Conservation (phyloP, 257 asterid species). For the Nicotiana noctiflora region DNA sequence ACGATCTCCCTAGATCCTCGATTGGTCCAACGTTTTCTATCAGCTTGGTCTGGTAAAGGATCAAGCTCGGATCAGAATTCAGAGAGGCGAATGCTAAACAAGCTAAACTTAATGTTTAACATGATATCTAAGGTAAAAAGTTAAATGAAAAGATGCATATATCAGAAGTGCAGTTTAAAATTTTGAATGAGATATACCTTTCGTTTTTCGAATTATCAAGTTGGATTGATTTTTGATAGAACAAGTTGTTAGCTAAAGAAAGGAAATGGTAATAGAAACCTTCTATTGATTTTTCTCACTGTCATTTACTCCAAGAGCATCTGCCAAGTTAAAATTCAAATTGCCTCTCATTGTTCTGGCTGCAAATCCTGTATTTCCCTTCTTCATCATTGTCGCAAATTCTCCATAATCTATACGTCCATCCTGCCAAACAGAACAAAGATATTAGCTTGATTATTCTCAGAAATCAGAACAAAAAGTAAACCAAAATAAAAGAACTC, state of each 20-base stretch:
- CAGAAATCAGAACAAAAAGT: not conserved
- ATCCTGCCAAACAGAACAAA: conserved; percentile 36
- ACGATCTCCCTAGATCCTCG: not conserved
- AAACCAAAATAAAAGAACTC: not conserved
- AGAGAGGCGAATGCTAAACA: not conserved
- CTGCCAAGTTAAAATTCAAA: conserved; percentile 63
- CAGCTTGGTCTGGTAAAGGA: not conserved
- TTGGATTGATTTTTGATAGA: not conserved
- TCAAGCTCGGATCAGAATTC: not conserved
- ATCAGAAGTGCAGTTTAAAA: not conserved
- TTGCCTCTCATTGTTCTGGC: conserved; percentile 81
- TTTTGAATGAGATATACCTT: not conserved
- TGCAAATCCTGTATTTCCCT: conserved; percentile 51
- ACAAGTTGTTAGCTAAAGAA: not conserved
- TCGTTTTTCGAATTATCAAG: not conserved
- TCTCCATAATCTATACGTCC: conserved; percentile 95
- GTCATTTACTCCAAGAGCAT: conserved; percentile 45
- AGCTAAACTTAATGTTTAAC: not conserved
- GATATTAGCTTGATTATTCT: not conserved
- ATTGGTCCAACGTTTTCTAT: not conserved
- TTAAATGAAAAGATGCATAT: not conserved
- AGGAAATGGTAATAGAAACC: conserved; percentile 2
- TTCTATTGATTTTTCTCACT: conserved; percentile 18
- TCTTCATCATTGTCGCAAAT: conserved; percentile 97
- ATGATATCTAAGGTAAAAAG: not conserved